A percentile compares a stretch with the other conserved stretches of the same genome.
Evolutionary conservation across 2,329 filamentous ascomycete species (phyloP).

Genomic region (Chlorencoelia australis): DNA sequence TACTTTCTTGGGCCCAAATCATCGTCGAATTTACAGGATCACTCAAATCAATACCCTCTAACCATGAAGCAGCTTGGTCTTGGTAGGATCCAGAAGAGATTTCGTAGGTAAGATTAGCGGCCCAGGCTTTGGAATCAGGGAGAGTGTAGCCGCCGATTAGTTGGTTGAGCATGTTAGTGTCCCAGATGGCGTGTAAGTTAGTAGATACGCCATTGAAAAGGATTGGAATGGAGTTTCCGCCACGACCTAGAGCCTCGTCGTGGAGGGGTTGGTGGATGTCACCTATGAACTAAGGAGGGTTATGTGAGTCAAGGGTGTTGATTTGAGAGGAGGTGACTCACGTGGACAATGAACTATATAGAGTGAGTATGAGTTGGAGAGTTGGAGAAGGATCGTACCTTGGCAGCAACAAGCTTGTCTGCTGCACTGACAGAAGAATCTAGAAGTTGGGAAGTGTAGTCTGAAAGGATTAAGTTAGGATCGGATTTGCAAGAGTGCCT

Average conservation of each 20-base stretch:
- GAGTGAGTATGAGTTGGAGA: slow-evolving; percentile 2
- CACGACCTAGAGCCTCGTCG: slow-evolving; percentile 50
- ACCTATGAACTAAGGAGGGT: slow-evolving; percentile 55
- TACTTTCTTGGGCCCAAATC: slow-evolving; percentile 53
- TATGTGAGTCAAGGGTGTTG: neutral
- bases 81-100: slow-evolving; percentile 48
- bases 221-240: slow-evolving; percentile 60
- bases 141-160: slow-evolving; percentile 46
- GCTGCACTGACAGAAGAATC: slow-evolving; percentile 30
- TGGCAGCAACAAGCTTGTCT: slow-evolving; percentile 48
- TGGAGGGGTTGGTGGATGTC: slow-evolving; percentile 63
- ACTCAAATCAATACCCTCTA: slow-evolving; percentile 43
- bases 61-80: slow-evolving; percentile 41
- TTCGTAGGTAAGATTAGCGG: slow-evolving; percentile 41
- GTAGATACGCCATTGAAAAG: slow-evolving; percentile 44
- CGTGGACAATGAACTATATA: slow-evolving; percentile 26
- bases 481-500: too few relatives aligned
- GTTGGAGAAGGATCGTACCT: slow-evolving; percentile 25
- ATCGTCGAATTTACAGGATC: slow-evolving; percentile 47
- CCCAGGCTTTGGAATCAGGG: slow-evolving; percentile 43
- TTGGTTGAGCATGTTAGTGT: slow-evolving; percentile 58
- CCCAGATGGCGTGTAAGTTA: slow-evolving; percentile 68
- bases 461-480: too few relatives aligned
- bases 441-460: slow-evolving; percentile 21
- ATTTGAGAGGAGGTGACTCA: slow-evolving; percentile 15